A percentile compares a stretch with the other conserved stretches of the same genome.
These are phyloP conservation scores for Coemansia pectinata DNA, from an alignment of 192 early-diverging fungal genomes.

Conservation along the genomic window DNA sequence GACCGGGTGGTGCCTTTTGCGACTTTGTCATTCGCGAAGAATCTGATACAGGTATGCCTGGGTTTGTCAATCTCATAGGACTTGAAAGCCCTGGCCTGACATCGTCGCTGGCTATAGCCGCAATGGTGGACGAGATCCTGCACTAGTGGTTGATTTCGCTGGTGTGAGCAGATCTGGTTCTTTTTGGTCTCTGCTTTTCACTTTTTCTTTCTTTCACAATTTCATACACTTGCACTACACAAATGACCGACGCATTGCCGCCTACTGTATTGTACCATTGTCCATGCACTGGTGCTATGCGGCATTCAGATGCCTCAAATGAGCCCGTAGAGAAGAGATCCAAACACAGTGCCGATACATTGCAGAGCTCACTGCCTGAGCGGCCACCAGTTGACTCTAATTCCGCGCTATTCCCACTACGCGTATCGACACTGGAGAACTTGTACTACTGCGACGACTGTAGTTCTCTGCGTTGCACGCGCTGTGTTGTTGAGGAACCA, in stretches of 20 bases:
- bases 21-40: slow-evolving; percentile 79
- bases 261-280: slow-evolving; percentile 42
- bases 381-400: background rate
- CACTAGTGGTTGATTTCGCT: background rate
- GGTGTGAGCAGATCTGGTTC: background rate
- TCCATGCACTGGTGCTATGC: slow-evolving; percentile 25
- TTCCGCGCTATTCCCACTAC: slow-evolving; percentile 27
- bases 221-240: background rate
- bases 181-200: background rate
- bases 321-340: background rate
- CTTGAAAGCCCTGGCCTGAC: slow-evolving; percentile 90
- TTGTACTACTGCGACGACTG: slow-evolving; percentile 92
- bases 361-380: background rate
- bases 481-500: slow-evolving; percentile 83
- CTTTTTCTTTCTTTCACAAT: background rate
- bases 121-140: slow-evolving; percentile 27
- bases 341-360: background rate
- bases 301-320: slow-evolving; percentile 1
- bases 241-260: slow-evolving; percentile 2
- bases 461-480: slow-evolving; percentile 74
- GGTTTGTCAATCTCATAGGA: slow-evolving; percentile 76
- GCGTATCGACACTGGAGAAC: slow-evolving; percentile 59
- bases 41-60: slow-evolving; percentile 43
- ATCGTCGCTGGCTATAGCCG: slow-evolving; percentile 74
- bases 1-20: slow-evolving; percentile 66